phyloP scores from a whole-genome alignment of 2,329 filamentous ascomycete genomes.

The Laburnicola sp. region DNA sequence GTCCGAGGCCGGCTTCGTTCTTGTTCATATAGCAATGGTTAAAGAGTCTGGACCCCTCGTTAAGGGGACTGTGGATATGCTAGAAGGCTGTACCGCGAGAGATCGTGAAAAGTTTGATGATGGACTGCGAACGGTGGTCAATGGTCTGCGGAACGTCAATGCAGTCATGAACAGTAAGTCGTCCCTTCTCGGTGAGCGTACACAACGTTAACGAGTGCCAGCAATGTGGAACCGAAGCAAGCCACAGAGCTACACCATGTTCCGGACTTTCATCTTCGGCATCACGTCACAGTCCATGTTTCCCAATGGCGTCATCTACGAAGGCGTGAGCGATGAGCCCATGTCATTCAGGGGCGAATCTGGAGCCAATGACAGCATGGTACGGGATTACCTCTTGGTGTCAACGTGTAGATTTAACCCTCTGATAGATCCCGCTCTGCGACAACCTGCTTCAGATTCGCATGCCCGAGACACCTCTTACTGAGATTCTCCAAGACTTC shows the following conservation, averaged over 20 bases:
- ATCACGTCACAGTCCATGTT: constrained; percentile 95
- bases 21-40: constrained; percentile 96
- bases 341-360: constrained; percentile 87
- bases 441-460: constrained; percentile 84
- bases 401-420: background rate
- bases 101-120: constrained; percentile 65
- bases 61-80: constrained; percentile 67
- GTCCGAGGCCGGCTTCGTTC: constrained; percentile 93
- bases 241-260: constrained; percentile 80
- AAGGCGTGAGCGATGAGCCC: constrained; percentile 75
- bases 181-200: background rate
- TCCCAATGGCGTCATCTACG: constrained; percentile 85
- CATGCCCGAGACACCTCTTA: constrained; percentile 89
- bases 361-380: constrained; percentile 92
- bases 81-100: constrained; percentile 54
- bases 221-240: constrained; percentile 90
- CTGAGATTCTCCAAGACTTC: constrained; percentile 86
- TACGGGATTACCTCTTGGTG: constrained; percentile 32
- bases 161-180: constrained; percentile 71
- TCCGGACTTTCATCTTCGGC: constrained; percentile 96
- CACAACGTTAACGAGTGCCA: constrained; percentile 29
- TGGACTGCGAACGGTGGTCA: constrained; percentile 54
- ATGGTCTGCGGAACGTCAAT: constrained; percentile 71
- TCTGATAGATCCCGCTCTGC: constrained; percentile 70
- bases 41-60: constrained; percentile 79